phyloP scores from a whole-genome alignment of 1,139 yeast species.

The Candida sp. region DNA sequence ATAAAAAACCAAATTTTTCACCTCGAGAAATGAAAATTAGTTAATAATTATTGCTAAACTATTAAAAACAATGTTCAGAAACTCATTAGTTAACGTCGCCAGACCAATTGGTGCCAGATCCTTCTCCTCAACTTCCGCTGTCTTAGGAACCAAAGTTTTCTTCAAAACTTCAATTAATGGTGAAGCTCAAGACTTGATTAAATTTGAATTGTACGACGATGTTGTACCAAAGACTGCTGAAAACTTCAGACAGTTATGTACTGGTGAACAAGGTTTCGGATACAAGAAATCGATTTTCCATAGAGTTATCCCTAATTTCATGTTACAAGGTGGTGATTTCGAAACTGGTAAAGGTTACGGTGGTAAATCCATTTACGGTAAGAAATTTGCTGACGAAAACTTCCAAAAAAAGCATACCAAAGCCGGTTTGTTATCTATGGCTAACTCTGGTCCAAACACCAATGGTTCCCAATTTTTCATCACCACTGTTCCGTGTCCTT shows the following conservation, averaged over 20 bases:
- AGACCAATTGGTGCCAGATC: constrained; percentile 15
- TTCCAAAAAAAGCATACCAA: constrained; percentile 30
- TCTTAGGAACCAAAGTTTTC: constrained; percentile 32
- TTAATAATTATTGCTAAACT: too few relatives aligned
- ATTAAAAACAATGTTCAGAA: constrained; percentile 4
- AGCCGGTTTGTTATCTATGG: constrained; percentile 40
- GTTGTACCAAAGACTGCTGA: constrained; percentile 95
- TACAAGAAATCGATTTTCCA: constrained; percentile 69
- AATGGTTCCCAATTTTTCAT: constrained; percentile 42
- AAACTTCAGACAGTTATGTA: constrained; percentile 91
- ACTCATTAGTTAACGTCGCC: constrained; percentile 3
- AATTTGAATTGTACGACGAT: constrained; percentile 71
- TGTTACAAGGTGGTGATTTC: constrained; percentile 45
- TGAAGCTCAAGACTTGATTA: constrained; percentile 26
- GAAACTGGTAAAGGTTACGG: constrained; percentile 40
- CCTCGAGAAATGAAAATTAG: too few relatives aligned
- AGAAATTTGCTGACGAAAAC: constrained; percentile 37
- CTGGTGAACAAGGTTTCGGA: constrained; percentile 96
- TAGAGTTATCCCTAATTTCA: constrained; percentile 40
- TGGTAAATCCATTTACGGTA: constrained; percentile 38
- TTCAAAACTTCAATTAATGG: constrained; percentile 36
- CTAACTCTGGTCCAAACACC: constrained; percentile 43
- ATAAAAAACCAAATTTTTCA: too few relatives aligned
- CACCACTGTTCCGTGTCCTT: constrained; percentile 41
- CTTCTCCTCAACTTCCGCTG: constrained; percentile 28